A percentile compares a stretch with the other conserved stretches of the same genome.
Conservation (phyloP, 2,329 filamentous ascomycete genomes). For the Lasiodiplodia theobromae region DNA sequence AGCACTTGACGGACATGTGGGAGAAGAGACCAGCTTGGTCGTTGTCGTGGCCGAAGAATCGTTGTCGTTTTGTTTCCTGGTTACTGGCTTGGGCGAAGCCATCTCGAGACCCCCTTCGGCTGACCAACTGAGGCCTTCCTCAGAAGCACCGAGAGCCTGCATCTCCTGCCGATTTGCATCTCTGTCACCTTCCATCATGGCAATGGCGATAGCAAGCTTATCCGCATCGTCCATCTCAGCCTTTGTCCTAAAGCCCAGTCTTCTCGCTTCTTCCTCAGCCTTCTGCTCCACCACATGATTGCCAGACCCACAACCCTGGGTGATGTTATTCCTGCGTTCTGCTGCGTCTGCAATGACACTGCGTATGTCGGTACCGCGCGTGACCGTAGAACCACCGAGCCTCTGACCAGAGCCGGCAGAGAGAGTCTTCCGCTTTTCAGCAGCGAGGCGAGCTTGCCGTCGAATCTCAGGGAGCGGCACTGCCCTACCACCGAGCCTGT, state of each 20-base stretch:
- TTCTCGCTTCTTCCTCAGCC: constrained; percentile 68
- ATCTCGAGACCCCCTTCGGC: constrained; percentile 46
- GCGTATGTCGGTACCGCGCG: constrained; percentile 72
- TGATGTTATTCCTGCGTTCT: constrained; percentile 68
- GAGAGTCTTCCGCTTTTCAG: constrained; percentile 70
- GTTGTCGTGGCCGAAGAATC: constrained; percentile 2
- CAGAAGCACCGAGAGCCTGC: constrained; percentile 56
- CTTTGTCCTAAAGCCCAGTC: constrained; percentile 77
- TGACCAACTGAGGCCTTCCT: constrained; percentile 46
- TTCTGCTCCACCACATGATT: constrained; percentile 72
- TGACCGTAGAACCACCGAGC: constrained; percentile 69
- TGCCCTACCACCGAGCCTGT: constrained; percentile 71
- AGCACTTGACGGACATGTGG: background rate
- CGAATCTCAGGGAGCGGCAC: constrained; percentile 76
- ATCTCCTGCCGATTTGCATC: constrained; percentile 63
- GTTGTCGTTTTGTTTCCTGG: constrained; percentile 36
- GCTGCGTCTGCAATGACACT: constrained; percentile 75
- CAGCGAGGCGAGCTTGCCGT: constrained; percentile 74
- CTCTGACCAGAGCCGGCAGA: constrained; percentile 71
- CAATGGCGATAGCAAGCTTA: constrained; percentile 83
- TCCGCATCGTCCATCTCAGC: constrained; percentile 91
- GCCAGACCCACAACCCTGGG: constrained; percentile 78
- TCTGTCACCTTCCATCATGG: constrained; percentile 84
- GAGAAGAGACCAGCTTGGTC: constrained; percentile 3
- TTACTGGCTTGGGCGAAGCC: constrained; percentile 43